Percentiles rank a stretch among this genome's conserved stretches.
These are phyloP conservation scores for Striga hermonthica DNA, from an alignment of 305 asterid genomes.

Conservation along the genomic window DNA sequence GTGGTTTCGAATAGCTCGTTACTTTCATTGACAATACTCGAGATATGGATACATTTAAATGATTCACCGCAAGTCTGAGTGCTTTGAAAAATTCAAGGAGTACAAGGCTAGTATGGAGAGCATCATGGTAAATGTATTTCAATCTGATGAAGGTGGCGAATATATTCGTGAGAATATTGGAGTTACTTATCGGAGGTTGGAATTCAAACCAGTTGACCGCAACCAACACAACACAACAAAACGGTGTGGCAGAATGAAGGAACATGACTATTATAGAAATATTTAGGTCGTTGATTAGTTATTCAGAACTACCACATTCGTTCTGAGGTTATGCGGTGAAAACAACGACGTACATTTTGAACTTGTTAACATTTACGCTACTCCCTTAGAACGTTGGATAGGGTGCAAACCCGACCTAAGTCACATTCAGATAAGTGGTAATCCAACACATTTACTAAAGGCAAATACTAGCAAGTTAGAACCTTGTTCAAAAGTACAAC, in stretches of 20 bases:
- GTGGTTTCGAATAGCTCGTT: neutral
- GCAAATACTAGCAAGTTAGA: too few species aligned
- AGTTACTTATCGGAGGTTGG: neutral
- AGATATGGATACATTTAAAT: neutral
- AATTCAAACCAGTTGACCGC: neutral
- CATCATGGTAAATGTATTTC: neutral
- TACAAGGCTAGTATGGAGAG: neutral
- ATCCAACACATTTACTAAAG: too few species aligned
- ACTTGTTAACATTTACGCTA: neutral
- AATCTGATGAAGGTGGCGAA: neutral
- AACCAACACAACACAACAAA: neutral
- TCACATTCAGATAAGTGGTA: too few species aligned
- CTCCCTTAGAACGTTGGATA: too few species aligned
- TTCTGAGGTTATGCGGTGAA: neutral
- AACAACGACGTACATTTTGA: neutral
- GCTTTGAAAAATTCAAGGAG: neutral
- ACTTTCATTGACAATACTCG: neutral
- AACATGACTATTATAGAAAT: neutral
- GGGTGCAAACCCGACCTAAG: too few species aligned
- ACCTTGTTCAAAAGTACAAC: too few species aligned
- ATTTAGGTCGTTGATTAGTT: neutral
- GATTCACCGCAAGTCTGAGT: conserved; percentile 8
- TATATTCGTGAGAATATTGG: neutral
- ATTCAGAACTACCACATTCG: neutral
- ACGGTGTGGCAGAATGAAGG: neutral